Evolutionary conservation across 148 eudicot genomes (phyloP), one percentile per base, ranked within the genome.

Genomic region (Fagopyrum tataricum): DNA sequence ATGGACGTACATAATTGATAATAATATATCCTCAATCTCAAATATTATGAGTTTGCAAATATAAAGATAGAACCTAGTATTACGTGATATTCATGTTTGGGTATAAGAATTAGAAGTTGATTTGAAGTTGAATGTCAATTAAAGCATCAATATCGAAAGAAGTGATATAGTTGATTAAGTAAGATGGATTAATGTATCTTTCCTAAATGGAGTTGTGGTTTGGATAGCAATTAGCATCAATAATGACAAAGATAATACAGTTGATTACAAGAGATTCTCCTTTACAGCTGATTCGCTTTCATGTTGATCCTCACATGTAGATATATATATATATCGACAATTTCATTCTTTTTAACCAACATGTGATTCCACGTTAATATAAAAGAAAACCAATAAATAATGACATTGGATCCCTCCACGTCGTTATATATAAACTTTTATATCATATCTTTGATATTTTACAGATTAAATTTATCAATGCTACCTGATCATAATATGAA

Each of bases 391-490:
- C 2, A 55, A 55, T 55, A 18, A 37, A 64, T 37, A 14, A 31
- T 37, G 42, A 11, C 69, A 37, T 64, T 64, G 69, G 69, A 64
- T 64, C 37, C 69, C 69, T 64, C 44, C 44, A 31, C 7, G 14
- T 64, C 13, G 0, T 8, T 20, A 64, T 14, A 13, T 62, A 62
- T n/a, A n/a, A n/a, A n/a, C n/a, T n/a, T n/a, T n/a, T n/a, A n/a
- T n/a, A n/a, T n/a, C n/a, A n/a, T n/a, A n/a, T n/a, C n/a, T n/a
- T n/a, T n/a, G n/a, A n/a, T n/a, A n/a, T n/a, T n/a, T n/a, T n/a
- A n/a, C n/a, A n/a, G n/a, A n/a, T n/a, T n/a, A n/a, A n/a, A n/a
- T n/a, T n/a, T n/a, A n/a, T n/a, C n/a, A n/a, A n/a, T n/a, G n/a
- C n/a, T n/a, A n/a, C n/a, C n/a, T n/a, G n/a, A n/a, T n/a, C n/a